Evolutionary conservation across 139 green algal genomes (phyloP).

Genomic region (Auxenochlorella pyrenoidosa): DNA sequence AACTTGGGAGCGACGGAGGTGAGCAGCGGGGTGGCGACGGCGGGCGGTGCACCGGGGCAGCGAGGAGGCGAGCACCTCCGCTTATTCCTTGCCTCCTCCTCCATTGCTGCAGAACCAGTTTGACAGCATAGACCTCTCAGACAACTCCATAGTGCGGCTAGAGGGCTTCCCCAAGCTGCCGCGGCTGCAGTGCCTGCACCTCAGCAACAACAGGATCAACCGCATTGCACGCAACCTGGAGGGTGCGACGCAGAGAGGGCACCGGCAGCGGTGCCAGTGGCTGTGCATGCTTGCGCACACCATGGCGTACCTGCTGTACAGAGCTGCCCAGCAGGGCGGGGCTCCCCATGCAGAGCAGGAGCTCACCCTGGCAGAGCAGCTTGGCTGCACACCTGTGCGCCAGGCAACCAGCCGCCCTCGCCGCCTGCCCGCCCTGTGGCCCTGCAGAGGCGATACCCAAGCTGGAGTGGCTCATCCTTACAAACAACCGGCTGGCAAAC

Average conservation of each 20-base stretch:
- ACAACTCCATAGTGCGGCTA: constrained; percentile 96
- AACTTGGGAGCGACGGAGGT: constrained; percentile 95
- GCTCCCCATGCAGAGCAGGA: too few relatives aligned
- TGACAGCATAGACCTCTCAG: constrained; percentile 96
- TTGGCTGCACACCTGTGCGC: background rate
- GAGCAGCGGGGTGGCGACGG: background rate
- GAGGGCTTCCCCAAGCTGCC: constrained; percentile 94
- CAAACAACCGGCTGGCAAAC: constrained; percentile 93
- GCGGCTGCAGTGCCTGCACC: constrained; percentile 83
- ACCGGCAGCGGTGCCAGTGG: too few relatives aligned
- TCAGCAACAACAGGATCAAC: constrained; percentile 95
- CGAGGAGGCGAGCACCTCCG: background rate
- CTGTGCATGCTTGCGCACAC: too few relatives aligned
- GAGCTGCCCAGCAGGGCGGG: too few relatives aligned
- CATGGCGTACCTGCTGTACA: too few relatives aligned
- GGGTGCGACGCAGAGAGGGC: constrained; percentile 50
- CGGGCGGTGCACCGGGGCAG: background rate
- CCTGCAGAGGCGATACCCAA: constrained; percentile 79
- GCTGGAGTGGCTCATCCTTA: constrained; percentile 89
- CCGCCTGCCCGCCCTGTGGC: constrained; percentile 5
- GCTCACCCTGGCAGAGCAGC: background rate
- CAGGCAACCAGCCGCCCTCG: too few relatives aligned
- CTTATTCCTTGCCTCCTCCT: background rate
- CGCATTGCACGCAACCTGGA: constrained; percentile 79
- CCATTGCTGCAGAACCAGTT: constrained; percentile 92